Base-by-base conservation (phyloP, 2,329 filamentous ascomycete species). In the Malbranchea cinnamomea region DNA sequence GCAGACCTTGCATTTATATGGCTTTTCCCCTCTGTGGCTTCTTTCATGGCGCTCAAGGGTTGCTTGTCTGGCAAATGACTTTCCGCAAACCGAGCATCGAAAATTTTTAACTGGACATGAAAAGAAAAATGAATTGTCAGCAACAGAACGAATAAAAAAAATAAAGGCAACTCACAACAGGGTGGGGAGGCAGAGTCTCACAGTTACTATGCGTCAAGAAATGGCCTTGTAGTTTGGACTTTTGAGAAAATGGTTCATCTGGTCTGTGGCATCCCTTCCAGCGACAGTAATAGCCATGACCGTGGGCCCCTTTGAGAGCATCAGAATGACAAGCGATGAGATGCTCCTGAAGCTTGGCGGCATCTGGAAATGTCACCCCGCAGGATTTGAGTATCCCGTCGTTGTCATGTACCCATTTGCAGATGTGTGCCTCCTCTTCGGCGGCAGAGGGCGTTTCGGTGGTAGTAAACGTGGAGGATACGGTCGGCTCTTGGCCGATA, bases 191-290 rank as follows among this genome's bases (percentile, higher is more conserved):
- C 17, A 28, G 15, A 12, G 7, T 32, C 52, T 26, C 46, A 59
- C 56, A 54, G 31, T 59, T 59, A 37, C 56, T 59, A 36, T 59
- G 56, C 7, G 55, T 59, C 16, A 59, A 35, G 30, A 57, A 59
- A 35, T 59, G 56, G 3, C 56, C 56, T 30, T 59, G 56, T 6
- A 59, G 45, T 32, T 59, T 59, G 3, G 56, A 59, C 37, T 59
- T 59, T 32, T 59, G 56, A 10, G 56, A 59, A 31, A 59, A 59
- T 2, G 56, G 55, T 28, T 59, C 55, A 31, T 56, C 40, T 1
- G 54, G 55, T 1, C 56, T 53, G 33, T 54, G 49, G 11, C 56
- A 59, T 5, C 54, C 54, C 34, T 55, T 47, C 56, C 56, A 59
- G 31, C 54, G 50, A 31, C 56, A 59, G 28, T 59, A 59, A 39